Evolutionary conservation across 148 eudicot species (phyloP).

Genomic region (Rhododendron ovatum): DNA sequence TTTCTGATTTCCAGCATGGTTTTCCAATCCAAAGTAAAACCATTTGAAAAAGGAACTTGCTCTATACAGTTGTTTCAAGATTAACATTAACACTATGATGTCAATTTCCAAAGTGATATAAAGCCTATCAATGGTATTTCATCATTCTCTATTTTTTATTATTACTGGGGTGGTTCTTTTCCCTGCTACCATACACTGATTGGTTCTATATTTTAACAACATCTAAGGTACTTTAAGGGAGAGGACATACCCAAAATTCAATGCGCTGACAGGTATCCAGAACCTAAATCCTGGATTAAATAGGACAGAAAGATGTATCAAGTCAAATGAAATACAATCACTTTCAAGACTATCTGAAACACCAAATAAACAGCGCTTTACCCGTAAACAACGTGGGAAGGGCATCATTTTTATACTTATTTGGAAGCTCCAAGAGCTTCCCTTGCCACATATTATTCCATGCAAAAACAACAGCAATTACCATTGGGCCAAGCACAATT

Average conservation of each 20-base stretch:
- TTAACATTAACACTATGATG: background rate
- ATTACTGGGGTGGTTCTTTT: background rate
- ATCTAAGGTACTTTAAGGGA: conserved; percentile 10
- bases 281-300: conserved; percentile 77
- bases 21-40: background rate
- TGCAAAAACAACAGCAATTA: conserved; percentile 88
- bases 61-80: background rate
- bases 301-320: background rate
- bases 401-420: conserved; percentile 76
- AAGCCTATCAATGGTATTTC: background rate
- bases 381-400: conserved; percentile 67
- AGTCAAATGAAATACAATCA: background rate
- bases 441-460: conserved; percentile 94
- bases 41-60: background rate
- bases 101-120: background rate
- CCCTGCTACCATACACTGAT: background rate
- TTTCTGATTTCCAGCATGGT: background rate
- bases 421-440: conserved; percentile 81
- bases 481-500: conserved; percentile 80
- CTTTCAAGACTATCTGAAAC: background rate
- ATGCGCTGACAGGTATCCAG: conserved; percentile 85
- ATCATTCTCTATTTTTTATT: background rate
- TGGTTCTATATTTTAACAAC: background rate
- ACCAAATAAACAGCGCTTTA: conserved; percentile 21
- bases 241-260: conserved; percentile 79